Base-by-base conservation (phyloP, 805 yeast genomes). In the Candida oleophila region DNA sequence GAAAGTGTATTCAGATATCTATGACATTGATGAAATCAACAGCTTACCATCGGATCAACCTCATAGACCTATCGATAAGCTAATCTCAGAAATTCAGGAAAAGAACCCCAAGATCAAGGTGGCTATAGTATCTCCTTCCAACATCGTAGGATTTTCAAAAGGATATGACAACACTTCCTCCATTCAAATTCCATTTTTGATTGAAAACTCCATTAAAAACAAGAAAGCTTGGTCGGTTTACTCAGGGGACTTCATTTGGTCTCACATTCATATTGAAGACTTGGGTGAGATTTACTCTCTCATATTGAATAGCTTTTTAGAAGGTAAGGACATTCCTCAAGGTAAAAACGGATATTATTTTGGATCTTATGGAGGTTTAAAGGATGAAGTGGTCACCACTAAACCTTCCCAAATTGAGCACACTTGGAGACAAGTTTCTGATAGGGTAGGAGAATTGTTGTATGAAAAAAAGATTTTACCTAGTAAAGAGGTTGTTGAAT, bases 271-370 rank as follows among this genome's bases (percentile, higher is more conserved):
- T 48, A 58, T 69, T 32, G 42, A 52, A 15, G 72, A 69, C 47
- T 52, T 70, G 32, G 71, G 69, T 4, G 55, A 55, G 1, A 55
- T 68, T 38, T 68, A 63, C 32, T 32, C 35, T 11, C 47, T 62
- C 20, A 43, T 70, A 8, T 44, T 68, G 16, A 19, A 52, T 4
- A 59, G 55, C 38, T 46, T 66, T 14, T 16, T 63, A 2, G 40
- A 47, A 4, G 59, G 58, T 14, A 55, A 54, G 35, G 36, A 50
- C 5, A 50, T 68, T 38, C 62, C 62, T 9, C 53, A 57, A 16
- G 68, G 69, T 5, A 54, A 50, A 41, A 41, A 61, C 8, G 75
- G 75, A 4, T 68, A 65, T 48, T 69, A 68, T 47, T 69, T 70
- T 54, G 66, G 61, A 2, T 60, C 66, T 4, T 54, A 51, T 28